Conservation (phyloP, 192 early-diverging fungal genomes). For the Linderina pennispora region DNA sequence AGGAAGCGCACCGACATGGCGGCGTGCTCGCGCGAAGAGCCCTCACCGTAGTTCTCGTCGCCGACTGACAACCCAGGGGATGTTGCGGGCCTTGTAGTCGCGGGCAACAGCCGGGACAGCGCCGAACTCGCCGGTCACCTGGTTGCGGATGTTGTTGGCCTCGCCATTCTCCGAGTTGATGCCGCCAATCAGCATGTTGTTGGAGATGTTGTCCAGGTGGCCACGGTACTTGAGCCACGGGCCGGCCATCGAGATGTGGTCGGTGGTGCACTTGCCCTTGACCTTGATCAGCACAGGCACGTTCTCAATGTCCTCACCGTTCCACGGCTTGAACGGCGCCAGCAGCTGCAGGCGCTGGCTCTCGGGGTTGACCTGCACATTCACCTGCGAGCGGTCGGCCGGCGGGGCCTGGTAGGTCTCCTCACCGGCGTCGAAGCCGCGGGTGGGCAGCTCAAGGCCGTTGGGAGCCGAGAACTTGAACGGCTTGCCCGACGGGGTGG, state of each 20-base stretch:
- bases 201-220: slow-evolving; percentile 97
- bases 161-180: slow-evolving; percentile 81
- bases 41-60: slow-evolving; percentile 99
- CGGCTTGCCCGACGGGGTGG: slow-evolving; percentile 81
- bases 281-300: slow-evolving; percentile 92
- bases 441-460: slow-evolving; percentile 83
- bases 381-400: slow-evolving; percentile 64
- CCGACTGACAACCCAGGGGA: slow-evolving; percentile 94
- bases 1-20: slow-evolving; percentile 96
- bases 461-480: slow-evolving; percentile 88
- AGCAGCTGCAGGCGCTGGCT: slow-evolving; percentile 92
- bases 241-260: slow-evolving; percentile 94
- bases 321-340: slow-evolving; percentile 80
- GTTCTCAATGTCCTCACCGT: slow-evolving; percentile 79
- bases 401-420: slow-evolving; percentile 96
- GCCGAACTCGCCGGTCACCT: slow-evolving; percentile 69
- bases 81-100: slow-evolving; percentile 84
- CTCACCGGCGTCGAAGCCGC: slow-evolving; percentile 90
- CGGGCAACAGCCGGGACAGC: slow-evolving; percentile 91
- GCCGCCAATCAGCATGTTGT: slow-evolving; percentile 99
- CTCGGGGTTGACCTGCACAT: slow-evolving; percentile 72
- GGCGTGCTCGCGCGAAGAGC: slow-evolving; percentile 98
- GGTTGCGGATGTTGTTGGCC: slow-evolving; percentile 71
- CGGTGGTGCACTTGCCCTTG: slow-evolving; percentile 98
- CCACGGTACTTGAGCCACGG: slow-evolving; percentile 94